phyloP scores from a whole-genome alignment of 306 rosid genomes.

The Corylus avellana region DNA sequence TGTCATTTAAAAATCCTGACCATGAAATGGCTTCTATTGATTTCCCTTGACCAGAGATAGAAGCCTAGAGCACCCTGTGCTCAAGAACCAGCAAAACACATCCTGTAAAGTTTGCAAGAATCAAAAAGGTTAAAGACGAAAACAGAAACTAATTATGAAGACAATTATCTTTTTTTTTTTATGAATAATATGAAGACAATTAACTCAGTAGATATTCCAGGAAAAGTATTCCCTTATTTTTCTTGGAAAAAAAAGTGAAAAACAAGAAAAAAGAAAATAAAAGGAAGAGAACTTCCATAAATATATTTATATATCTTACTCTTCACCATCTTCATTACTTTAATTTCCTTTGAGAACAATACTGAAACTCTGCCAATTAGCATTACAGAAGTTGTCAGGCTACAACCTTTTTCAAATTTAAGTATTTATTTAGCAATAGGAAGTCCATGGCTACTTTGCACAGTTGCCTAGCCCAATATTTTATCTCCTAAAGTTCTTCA shows the following conservation, averaged over 20 bases:
- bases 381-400: background rate
- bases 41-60: background rate
- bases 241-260: background rate
- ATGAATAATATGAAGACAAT: background rate
- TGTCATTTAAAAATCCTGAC: too few species aligned
- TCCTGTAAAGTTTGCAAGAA: constrained; percentile 3
- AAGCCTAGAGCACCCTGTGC: background rate
- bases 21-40: too few species aligned
- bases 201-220: background rate
- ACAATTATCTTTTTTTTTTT: background rate
- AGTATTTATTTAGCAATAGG: background rate
- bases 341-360: too few species aligned
- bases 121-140: background rate
- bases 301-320: background rate
- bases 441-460: background rate
- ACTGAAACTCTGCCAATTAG: too few species aligned
- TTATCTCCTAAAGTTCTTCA: background rate
- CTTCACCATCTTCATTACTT: background rate
- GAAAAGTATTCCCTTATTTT: background rate
- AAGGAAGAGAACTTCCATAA: background rate
- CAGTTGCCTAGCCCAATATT: background rate
- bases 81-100: background rate
- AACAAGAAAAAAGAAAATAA: background rate
- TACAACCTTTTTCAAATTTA: background rate
- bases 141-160: constrained; percentile 3